Conservation (phyloP, 2,329 filamentous ascomycete species). For the Stenocarpella maydis region DNA sequence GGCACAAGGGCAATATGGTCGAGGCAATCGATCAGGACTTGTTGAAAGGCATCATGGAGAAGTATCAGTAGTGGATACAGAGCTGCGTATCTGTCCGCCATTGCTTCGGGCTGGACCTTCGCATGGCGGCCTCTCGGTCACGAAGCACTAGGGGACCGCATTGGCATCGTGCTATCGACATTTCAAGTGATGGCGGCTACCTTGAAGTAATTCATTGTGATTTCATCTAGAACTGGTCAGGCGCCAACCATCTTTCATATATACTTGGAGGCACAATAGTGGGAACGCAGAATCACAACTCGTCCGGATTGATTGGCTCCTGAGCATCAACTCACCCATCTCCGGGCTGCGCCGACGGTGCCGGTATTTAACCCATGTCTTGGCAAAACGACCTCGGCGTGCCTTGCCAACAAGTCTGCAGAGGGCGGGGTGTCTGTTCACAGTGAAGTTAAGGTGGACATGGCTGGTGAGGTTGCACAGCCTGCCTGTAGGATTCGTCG, state of each 20-base stretch:
- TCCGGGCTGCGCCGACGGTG: neutral
- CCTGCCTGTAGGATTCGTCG: neutral
- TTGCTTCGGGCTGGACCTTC: too few species aligned
- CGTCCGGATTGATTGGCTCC: neutral
- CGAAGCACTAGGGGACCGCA: too few species aligned
- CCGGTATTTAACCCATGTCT: neutral
- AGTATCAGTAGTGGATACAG: constrained; percentile 41
- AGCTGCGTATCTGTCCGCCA: too few species aligned
- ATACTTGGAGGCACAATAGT: too few species aligned
- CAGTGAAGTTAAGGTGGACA: neutral
- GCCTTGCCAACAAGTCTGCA: neutral
- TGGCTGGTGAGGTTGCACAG: neutral
- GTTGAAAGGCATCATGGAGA: constrained; percentile 56
- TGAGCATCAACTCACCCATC: constrained; percentile 11
- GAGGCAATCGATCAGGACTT: constrained; percentile 58
- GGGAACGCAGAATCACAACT: neutral
- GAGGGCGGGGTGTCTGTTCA: neutral
- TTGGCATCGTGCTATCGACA: too few species aligned
- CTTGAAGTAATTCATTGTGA: neutral
- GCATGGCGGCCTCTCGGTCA: too few species aligned
- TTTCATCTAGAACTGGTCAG: neutral
- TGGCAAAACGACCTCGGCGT: neutral
- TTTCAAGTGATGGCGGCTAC: too few species aligned
- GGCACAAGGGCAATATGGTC: constrained; percentile 57
- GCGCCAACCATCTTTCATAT: too few species aligned